Evolutionary conservation across 2,329 filamentous ascomycete species (phyloP).

Genomic region (Fusarium sp.): DNA sequence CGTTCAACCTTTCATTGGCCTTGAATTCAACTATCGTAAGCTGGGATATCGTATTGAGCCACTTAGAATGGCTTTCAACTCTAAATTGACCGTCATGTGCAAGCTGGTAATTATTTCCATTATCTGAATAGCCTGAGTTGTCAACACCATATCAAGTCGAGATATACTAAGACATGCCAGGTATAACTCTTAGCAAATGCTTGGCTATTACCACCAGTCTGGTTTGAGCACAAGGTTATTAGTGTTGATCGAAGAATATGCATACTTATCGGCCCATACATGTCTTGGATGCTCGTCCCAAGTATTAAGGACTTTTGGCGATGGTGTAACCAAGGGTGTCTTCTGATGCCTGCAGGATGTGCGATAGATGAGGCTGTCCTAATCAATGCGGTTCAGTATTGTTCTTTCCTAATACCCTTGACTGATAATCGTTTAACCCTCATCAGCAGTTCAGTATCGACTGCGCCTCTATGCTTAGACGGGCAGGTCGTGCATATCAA

Average conservation of each 20-base stretch:
- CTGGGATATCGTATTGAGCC: not conserved
- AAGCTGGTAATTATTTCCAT: not conserved
- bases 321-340: constrained; percentile 10
- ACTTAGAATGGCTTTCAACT: constrained; percentile 1
- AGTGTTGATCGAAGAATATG: constrained; percentile 6
- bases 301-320: not conserved
- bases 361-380: constrained; percentile 11
- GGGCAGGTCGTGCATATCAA: constrained; percentile 26
- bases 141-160: constrained; percentile 1
- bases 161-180: constrained; percentile 13
- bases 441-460: constrained; percentile 23
- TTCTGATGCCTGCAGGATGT: constrained; percentile 22
- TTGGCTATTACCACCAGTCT: constrained; percentile 14
- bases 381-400: not conserved
- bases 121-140: constrained; percentile 1
- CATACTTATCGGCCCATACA: constrained; percentile 1
- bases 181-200: not conserved
- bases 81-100: constrained; percentile 22
- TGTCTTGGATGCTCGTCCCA: not conserved
- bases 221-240: not conserved
- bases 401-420: constrained; percentile 6
- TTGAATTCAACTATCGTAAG: constrained; percentile 3
- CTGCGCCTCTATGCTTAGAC: constrained; percentile 25
- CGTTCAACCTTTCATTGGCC: constrained; percentile 9
- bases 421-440: constrained; percentile 12